Conservation (phyloP, 805 yeast genomes). For the Schwanniomyces sp. region DNA sequence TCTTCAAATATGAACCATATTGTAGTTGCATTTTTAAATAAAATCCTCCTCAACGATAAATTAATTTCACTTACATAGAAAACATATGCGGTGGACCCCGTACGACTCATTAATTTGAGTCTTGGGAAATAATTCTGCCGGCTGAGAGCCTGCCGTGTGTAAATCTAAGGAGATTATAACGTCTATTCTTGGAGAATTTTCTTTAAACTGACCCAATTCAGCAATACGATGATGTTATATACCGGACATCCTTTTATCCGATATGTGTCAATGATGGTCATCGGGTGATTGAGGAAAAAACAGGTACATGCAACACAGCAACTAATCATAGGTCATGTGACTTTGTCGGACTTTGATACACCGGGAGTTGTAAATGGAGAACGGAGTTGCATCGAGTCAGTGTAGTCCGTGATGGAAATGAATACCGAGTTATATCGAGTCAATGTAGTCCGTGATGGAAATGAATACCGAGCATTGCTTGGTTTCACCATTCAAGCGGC, state of each 20-base stretch:
- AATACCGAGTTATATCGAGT: background rate
- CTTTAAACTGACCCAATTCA: background rate
- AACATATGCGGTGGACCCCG: background rate
- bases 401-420: background rate
- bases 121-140: background rate
- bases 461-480: too few relatives aligned
- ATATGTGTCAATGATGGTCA: background rate
- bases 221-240: background rate
- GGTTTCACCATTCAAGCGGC: too few relatives aligned
- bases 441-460: background rate
- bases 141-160: background rate
- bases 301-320: background rate
- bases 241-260: constrained; percentile 7
- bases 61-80: too few relatives aligned
- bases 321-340: background rate
- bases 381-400: background rate
- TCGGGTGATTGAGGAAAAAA: constrained; percentile 1
- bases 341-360: background rate
- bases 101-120: background rate
- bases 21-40: too few relatives aligned
- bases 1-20: too few relatives aligned
- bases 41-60: too few relatives aligned
- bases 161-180: background rate
- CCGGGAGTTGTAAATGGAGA: background rate
- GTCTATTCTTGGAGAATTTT: background rate